Base-by-base conservation (phyloP, 1,139 yeast species). In the Wickerhamomyces sp. region DNA sequence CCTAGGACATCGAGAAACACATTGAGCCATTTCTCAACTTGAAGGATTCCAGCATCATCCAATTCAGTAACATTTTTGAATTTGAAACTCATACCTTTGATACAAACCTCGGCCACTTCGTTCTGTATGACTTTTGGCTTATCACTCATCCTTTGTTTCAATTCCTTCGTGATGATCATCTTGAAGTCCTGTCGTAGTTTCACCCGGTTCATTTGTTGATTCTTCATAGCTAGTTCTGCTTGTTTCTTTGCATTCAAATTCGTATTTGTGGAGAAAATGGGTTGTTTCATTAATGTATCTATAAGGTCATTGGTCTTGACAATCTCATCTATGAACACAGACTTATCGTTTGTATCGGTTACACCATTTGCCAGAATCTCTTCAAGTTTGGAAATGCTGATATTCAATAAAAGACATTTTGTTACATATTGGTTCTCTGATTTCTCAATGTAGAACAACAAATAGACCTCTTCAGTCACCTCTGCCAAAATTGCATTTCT, bases 21-120 rank as follows among this genome's bases (percentile, higher is more conserved):
- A n/a, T 28, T 21, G 2, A 49, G 29, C 55, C 55, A 50, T 15
- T 30, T 35, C n/a, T 35, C 27, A 2, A 50, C 19, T n/a, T 44
- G 52, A 4, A 20, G 18, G 4, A 29, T 28, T 6, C 37, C 38
- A 7, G 30, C 23, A 5, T 36, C 39, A 8, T 37, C 28, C 3
- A 42, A 17, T 5, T 35, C 41, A 9, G 26, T n/a, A 11, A 41
- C n/a, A 7, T 23, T 23, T 35, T 34, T 45, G 26, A 45, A 49
- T 33, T 36, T 40, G 33, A 44, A 48, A 9, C 32, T 31, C 46
- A 47, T 44, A 2, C 47, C 47, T 28, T 37, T 44, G 30, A 37
- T 41, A 24, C 54, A 47, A 12, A 49, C 39, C 14, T 51, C 54
- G 2, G 47, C 52, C 2, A 47, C 44, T 26, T 51, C 53, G 6